Conservation (phyloP, 1,284 basidiomycete genomes). For the Trametes pubescens region DNA sequence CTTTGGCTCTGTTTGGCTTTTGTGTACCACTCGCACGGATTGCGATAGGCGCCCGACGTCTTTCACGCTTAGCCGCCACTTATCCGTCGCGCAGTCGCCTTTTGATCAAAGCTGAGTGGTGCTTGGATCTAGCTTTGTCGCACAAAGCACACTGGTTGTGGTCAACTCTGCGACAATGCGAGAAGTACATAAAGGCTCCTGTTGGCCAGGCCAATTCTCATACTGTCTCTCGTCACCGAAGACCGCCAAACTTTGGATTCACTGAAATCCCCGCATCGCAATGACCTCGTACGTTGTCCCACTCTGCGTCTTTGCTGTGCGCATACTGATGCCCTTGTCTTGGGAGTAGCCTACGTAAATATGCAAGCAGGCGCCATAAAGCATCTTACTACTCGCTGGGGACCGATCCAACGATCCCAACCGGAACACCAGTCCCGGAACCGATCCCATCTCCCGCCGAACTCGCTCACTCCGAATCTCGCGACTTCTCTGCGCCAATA, state of each 20-base stretch:
- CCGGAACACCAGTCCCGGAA: conserved; percentile 1
- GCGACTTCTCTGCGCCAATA: not conserved
- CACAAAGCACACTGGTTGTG: not conserved
- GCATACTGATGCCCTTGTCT: not conserved
- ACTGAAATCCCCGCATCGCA: too few species aligned
- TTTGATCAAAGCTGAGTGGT: not conserved
- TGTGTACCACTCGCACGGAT: conserved; percentile 5
- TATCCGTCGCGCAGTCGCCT: not conserved
- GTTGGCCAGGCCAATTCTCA: not conserved
- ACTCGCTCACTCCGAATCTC: not conserved
- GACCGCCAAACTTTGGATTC: not conserved
- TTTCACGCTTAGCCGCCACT: not conserved
- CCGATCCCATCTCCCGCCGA: not conserved
- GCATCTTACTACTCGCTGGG: conserved; percentile 1
- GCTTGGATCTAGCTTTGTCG: not conserved
- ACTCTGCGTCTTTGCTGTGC: not conserved
- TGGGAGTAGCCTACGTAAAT: not conserved
- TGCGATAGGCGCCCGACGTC: not conserved
- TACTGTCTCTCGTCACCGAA: not conserved
- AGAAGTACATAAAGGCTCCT: not conserved
- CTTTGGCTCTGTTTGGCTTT: conserved; percentile 8
- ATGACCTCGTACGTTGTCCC: conserved; percentile 11
- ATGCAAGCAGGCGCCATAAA: not conserved
- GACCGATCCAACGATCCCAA: not conserved
- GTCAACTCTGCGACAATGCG: not conserved